Evolutionary conservation across 2,329 filamentous ascomycete species (phyloP).

Genomic region (Chaetomium strumarium): DNA sequence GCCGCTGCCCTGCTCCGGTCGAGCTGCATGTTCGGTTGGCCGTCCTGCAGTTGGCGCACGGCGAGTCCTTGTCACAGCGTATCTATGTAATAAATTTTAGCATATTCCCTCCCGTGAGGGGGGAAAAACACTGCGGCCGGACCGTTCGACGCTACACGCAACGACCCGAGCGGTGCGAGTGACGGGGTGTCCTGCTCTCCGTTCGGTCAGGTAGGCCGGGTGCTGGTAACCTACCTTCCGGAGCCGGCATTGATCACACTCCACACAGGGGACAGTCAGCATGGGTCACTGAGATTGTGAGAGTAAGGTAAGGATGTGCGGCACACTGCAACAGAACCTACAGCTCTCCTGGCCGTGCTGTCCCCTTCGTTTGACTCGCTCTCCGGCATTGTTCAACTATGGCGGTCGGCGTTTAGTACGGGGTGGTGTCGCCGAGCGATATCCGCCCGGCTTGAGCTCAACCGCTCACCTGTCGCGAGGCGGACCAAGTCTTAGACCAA

Average conservation of each 20-base stretch:
- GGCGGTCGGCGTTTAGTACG: no score
- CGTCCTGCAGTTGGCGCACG: conserved; percentile 52
- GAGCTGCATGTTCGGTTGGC: conserved; percentile 50
- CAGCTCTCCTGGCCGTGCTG: conserved; percentile 13
- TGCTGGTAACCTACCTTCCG: conserved; percentile 21
- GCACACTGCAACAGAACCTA: conserved; percentile 8
- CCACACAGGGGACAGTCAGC: conserved; percentile 18
- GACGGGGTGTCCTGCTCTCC: not conserved
- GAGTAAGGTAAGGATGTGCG: no score
- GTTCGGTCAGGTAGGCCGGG: not conserved
- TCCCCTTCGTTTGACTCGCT: conserved; percentile 5
- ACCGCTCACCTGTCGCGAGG: not conserved
- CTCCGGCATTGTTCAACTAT: not conserved
- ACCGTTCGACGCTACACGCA: not conserved
- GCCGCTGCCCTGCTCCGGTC: conserved; percentile 48
- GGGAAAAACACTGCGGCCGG: not conserved
- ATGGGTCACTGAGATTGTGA: not conserved
- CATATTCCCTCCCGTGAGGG: not conserved
- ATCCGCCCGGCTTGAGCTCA: not conserved
- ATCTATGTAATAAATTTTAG: conserved; percentile 35
- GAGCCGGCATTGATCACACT: conserved; percentile 40
- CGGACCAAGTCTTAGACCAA: no score
- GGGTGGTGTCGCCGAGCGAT: not conserved
- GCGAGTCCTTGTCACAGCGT: conserved; percentile 52
- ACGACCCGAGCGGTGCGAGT: not conserved